These are phyloP conservation scores for Cylindrotheca closterium DNA, from an alignment of 108 stramenopile genomes.

Conservation along the genomic window DNA sequence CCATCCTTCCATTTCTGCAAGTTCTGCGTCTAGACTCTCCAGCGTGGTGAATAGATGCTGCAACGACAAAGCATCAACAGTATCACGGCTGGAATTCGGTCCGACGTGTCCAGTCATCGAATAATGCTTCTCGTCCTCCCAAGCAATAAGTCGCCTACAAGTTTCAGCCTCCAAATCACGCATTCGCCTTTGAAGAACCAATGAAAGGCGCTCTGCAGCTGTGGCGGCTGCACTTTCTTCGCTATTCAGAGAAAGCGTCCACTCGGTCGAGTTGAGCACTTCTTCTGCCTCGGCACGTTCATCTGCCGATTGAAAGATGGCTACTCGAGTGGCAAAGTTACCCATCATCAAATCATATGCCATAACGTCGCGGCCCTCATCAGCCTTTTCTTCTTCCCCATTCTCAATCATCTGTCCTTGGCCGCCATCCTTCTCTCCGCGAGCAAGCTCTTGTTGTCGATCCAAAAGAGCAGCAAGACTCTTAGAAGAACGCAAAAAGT, in stretches of 20 bases:
- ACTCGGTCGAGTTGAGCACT: conserved; percentile 73
- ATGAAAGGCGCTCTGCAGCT: conserved; percentile 65
- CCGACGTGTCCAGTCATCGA: conserved; percentile 43
- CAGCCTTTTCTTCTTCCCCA: conserved; percentile 49
- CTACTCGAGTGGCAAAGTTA: conserved; percentile 71
- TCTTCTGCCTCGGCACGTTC: conserved; percentile 82
- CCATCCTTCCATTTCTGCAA: conserved; percentile 83
- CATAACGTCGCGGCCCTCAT: conserved; percentile 52
- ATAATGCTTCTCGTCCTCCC: conserved; percentile 89
- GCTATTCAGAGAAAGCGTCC: conserved; percentile 43
- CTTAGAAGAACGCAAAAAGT: conserved; percentile 61
- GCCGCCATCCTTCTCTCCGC: conserved; percentile 22
- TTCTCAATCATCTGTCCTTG: conserved; percentile 20
- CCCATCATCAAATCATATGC: conserved; percentile 91
- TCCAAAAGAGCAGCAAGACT: conserved; percentile 68
- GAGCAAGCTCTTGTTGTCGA: conserved; percentile 58
- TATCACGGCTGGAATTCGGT: conserved; percentile 36
- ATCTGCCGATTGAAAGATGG: conserved; percentile 73
- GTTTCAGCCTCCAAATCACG: conserved; percentile 87
- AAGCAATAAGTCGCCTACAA: conserved; percentile 84
- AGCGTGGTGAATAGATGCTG: conserved; percentile 73
- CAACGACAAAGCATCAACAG: conserved; percentile 72
- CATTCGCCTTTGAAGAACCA: conserved; percentile 78
- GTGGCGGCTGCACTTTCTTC: conserved; percentile 63
- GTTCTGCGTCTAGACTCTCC: conserved; percentile 74